Evolutionary conservation across 306 rosid genomes (phyloP).

Genomic region (Dalbergia oliveri): DNA sequence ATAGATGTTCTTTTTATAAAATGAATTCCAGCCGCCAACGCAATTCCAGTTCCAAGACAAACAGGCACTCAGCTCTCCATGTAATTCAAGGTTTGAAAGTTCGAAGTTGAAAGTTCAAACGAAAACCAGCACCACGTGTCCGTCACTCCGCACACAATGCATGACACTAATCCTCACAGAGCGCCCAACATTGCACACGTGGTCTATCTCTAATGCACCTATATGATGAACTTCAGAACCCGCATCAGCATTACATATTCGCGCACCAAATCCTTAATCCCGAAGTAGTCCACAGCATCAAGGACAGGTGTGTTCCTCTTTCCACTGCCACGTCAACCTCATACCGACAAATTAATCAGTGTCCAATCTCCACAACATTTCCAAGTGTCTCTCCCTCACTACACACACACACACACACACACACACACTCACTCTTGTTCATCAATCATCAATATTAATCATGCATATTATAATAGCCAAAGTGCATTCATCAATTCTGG

Average conservation of each 20-base stretch:
- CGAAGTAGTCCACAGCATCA: not conserved
- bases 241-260: not conserved
- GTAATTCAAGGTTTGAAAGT: not conserved
- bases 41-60: not conserved
- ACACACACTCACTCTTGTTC: not conserved
- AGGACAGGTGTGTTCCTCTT: conserved; percentile 25
- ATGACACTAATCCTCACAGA: not conserved
- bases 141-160: not conserved
- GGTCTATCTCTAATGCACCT: too few species aligned
- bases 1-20: too few species aligned
- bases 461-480: not conserved
- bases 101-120: not conserved
- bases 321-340: not conserved
- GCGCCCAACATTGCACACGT: not conserved
- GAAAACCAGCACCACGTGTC: not conserved
- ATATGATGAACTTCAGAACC: too few species aligned
- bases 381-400: conserved; percentile 2
- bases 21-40: not conserved
- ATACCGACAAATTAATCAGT: not conserved
- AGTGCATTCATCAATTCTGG: not conserved
- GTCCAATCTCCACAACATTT: not conserved
- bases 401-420: not conserved
- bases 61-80: too few species aligned
- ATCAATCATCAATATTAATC: not conserved
- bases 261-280: not conserved